Evolutionary conservation across 345 rosid genomes (phyloP), one percentile per base, ranked within the genome.

Genomic region (Salix koriyanagi): DNA sequence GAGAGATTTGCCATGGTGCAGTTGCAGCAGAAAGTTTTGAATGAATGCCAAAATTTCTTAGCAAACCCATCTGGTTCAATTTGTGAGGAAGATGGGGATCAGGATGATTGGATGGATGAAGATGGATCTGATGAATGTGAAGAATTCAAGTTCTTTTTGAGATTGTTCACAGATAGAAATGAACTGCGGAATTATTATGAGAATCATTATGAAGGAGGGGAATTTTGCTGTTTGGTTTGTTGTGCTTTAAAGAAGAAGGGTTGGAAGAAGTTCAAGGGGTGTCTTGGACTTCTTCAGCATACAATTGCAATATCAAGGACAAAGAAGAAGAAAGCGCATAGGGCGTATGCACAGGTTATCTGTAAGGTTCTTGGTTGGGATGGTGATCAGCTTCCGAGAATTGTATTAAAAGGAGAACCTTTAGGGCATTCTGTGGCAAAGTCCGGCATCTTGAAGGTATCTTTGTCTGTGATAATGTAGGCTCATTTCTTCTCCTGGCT

Each of bases 361-460:
- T 94, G 93, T 58, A 85, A 80, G 86, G 92, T 94, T 85, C 84
- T 94, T 79, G 94, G 90, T 37, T 92, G 97, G 94, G 96, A 91
- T 73, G 56, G 86, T 72, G 79, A 80, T 37, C 72, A 75, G 77
- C 83, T 87, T 76, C 89, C 91, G 25, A 52, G 36, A 14, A 76
- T 86, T 78, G 83, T 84, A 34, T 28, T 67, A 21, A 90, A 87
- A 75, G 81, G 81, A 1, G 74, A 76, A 80, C 87, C 86, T 70
- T 83, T 83, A 18, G 32, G 84, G 65, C 75, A 9, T 25, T 76
- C 82, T 46, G 26, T 80, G 69, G 64, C 23, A 7, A 79, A 72
- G 50, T 28, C 58, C 9, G 16, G 69, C n/a, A 61, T 6, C n/a
- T 23, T 25, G 30, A 16, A 50, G 65, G 60, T 54, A 54, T 19